These are phyloP conservation scores for Botrytis pseudocinerea DNA, from an alignment of 2,329 filamentous ascomycete genomes.

Conservation along the genomic window DNA sequence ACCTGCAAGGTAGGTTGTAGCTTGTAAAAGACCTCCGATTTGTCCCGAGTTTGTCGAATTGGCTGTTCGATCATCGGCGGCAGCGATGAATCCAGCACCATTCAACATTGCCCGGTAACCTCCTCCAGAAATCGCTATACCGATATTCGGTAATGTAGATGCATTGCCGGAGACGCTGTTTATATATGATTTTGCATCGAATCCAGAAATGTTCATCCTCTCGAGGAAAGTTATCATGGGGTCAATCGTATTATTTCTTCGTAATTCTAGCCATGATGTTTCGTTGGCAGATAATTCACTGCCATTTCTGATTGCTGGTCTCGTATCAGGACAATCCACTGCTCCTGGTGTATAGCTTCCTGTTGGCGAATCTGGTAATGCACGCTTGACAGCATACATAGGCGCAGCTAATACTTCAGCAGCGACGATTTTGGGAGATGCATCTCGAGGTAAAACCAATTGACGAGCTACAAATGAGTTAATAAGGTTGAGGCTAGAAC, in stretches of 20 bases:
- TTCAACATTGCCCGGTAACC: constrained; percentile 86
- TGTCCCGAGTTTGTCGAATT: constrained; percentile 64
- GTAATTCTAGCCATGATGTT: constrained; percentile 68
- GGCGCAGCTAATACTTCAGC: constrained; percentile 34
- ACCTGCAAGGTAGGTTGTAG: constrained; percentile 76
- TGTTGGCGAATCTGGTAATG: constrained; percentile 43
- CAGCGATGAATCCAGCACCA: constrained; percentile 75
- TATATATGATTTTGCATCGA: constrained; percentile 76
- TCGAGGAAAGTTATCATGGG: constrained; percentile 75
- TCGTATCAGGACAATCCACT: constrained; percentile 68
- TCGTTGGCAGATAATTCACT: constrained; percentile 66
- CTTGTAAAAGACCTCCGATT: constrained; percentile 78
- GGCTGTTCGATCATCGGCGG: constrained; percentile 72
- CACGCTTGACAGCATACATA: constrained; percentile 32
- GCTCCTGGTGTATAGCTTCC: constrained; percentile 70
- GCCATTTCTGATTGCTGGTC: constrained; percentile 68
- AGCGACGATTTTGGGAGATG: constrained; percentile 31
- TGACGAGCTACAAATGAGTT: constrained; percentile 41
- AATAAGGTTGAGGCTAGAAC: not conserved
- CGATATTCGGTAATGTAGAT: constrained; percentile 65
- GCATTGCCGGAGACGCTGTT: constrained; percentile 56
- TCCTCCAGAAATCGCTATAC: constrained; percentile 77
- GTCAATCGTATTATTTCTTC: constrained; percentile 70
- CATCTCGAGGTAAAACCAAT: constrained; percentile 31
- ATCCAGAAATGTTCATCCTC: constrained; percentile 71